Evolutionary conservation across 2,329 filamentous ascomycete genomes (phyloP).

Genomic region (Xylaria digitata): DNA sequence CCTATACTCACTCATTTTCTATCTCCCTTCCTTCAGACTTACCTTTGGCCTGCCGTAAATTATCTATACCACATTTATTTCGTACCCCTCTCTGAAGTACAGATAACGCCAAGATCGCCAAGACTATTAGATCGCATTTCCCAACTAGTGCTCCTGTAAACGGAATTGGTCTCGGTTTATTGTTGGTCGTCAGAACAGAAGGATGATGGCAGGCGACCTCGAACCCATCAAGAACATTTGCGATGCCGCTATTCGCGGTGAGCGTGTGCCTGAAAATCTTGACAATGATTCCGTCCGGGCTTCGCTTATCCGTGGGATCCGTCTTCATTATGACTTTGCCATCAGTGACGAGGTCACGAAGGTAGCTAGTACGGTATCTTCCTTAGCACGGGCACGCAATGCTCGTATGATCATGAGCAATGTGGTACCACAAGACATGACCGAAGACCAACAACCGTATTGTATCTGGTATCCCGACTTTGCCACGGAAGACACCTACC

Average conservation of each 20-base stretch:
- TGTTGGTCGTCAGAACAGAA: not conserved
- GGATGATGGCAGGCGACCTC: not conserved
- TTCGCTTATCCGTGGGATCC: constrained; percentile 4
- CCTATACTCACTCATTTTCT: too few species aligned
- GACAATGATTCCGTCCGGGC: not conserved
- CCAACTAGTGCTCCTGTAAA: too few species aligned
- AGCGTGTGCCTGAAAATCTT: not conserved
- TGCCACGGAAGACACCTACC: constrained; percentile 6
- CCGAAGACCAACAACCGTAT: constrained; percentile 4
- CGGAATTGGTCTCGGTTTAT: not conserved
- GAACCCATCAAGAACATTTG: not conserved
- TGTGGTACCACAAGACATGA: not conserved
- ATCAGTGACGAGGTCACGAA: constrained; percentile 1
- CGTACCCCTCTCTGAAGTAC: too few species aligned
- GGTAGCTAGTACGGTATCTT: not conserved
- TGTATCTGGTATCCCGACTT: constrained; percentile 19
- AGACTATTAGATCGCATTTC: too few species aligned
- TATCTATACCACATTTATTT: too few species aligned
- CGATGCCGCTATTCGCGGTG: not conserved
- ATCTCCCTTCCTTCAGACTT: too few species aligned
- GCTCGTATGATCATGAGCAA: constrained; percentile 19
- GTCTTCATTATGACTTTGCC: constrained; percentile 12
- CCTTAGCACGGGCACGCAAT: constrained; percentile 11
- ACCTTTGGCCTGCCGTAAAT: too few species aligned
- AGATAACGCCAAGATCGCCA: too few species aligned